These are phyloP conservation scores for Annulohypoxylon nitens DNA, from an alignment of 495 filamentous ascomycete genomes.

Conservation along the genomic window DNA sequence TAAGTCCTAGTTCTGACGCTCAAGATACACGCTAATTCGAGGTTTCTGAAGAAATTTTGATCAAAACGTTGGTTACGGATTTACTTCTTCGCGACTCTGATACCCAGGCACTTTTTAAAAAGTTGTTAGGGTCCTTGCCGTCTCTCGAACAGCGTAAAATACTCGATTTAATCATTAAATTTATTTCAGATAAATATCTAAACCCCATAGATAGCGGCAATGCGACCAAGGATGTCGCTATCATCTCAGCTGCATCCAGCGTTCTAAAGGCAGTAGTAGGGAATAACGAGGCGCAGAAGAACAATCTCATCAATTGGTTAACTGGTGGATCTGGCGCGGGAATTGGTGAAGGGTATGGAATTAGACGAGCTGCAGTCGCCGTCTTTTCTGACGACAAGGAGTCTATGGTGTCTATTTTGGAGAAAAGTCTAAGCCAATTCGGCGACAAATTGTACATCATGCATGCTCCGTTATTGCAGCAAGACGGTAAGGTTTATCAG, in stretches of 20 bases:
- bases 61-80: constrained; percentile 62
- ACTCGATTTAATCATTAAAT: constrained; percentile 68
- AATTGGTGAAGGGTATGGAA: constrained; percentile 69
- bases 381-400: constrained; percentile 67
- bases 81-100: constrained; percentile 59
- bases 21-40: constrained; percentile 30
- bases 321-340: constrained; percentile 73
- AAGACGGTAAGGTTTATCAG: constrained; percentile 76
- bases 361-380: constrained; percentile 76
- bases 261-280: constrained; percentile 58
- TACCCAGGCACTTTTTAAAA: constrained; percentile 50
- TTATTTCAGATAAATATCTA: constrained; percentile 69
- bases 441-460: constrained; percentile 89
- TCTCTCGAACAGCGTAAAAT: constrained; percentile 70
- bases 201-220: constrained; percentile 47
- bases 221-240: constrained; percentile 49
- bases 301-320: constrained; percentile 77
- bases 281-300: constrained; percentile 55
- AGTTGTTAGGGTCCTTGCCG: constrained; percentile 64
- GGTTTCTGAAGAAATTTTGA: constrained; percentile 63
- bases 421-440: constrained; percentile 78
- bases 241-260: constrained; percentile 64
- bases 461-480: constrained; percentile 82
- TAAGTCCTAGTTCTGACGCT: constrained; percentile 53
- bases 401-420: constrained; percentile 68